These are phyloP conservation scores for Starmerella stellata DNA, from an alignment of 805 yeast genomes.

Conservation along the genomic window DNA sequence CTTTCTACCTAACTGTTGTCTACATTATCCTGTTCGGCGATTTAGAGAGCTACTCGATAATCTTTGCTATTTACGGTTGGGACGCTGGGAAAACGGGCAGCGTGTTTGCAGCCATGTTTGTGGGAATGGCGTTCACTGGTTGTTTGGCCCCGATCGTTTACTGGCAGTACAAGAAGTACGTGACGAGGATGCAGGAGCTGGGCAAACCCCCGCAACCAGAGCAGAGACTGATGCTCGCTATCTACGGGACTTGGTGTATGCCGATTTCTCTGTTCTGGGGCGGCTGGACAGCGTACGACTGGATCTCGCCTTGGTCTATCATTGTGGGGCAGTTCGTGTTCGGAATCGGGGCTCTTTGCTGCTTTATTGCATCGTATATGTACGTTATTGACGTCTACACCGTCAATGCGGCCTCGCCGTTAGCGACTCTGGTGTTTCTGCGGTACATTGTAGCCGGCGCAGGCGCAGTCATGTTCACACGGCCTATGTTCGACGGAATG, in stretches of 20 bases:
- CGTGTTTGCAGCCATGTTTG: conserved; percentile 6
- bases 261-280: conserved; percentile 11
- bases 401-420: conserved; percentile 11
- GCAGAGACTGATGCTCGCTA: conserved; percentile 3
- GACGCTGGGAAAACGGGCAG: conserved; percentile 10
- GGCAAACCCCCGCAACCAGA: conserved; percentile 5
- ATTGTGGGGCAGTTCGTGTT: conserved; percentile 9
- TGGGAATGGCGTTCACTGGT: conserved; percentile 6
- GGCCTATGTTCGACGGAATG: conserved; percentile 8
- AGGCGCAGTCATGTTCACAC: conserved; percentile 10
- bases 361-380: conserved; percentile 8
- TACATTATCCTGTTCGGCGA: conserved; percentile 59
- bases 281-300: conserved; percentile 10
- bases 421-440: conserved; percentile 7
- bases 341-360: conserved; percentile 8
- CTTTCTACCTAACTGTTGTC: conserved; percentile 54
- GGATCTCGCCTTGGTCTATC: conserved; percentile 10
- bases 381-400: conserved; percentile 10
- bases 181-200: not conserved
- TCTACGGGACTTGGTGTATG: conserved; percentile 8
- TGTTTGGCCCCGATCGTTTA: conserved; percentile 1
- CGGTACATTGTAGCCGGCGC: conserved; percentile 10
- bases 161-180: not conserved
- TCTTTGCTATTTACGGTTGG: conserved; percentile 7
- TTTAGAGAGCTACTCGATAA: conserved; percentile 37